Evolutionary conservation across 2,329 filamentous ascomycete species (phyloP).

Genomic region (Fusarium pseudoanthophilum): DNA sequence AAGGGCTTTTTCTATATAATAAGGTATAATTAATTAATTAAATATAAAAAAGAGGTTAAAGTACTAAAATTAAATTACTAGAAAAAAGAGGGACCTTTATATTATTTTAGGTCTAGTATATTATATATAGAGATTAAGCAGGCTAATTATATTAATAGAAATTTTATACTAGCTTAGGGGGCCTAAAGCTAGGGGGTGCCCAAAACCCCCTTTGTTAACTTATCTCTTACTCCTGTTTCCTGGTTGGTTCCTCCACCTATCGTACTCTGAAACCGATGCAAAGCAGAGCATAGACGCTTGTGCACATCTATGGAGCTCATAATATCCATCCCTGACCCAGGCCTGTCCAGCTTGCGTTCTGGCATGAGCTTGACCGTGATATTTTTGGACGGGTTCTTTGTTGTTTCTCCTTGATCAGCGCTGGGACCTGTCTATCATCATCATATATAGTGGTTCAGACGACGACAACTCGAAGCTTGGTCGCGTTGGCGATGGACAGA

Average conservation of each 20-base stretch:
- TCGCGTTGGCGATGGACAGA: neutral
- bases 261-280: constrained; percentile 35
- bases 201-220: no score
- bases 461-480: constrained; percentile 14
- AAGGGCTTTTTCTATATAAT: no score
- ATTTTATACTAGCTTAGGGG: no score
- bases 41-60: no score
- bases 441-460: constrained; percentile 26
- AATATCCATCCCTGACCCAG: constrained; percentile 14
- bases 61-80: no score
- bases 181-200: no score
- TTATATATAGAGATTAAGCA: no score
- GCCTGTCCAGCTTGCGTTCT: constrained; percentile 5
- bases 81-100: no score
- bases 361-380: constrained; percentile 23
- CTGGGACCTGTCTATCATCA: constrained; percentile 32
- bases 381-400: constrained; percentile 18
- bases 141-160: no score
- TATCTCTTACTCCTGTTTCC: constrained; percentile 35
- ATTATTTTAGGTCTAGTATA: no score
- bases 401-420: constrained; percentile 24
- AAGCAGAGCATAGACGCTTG: constrained; percentile 32
- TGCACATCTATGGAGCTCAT: constrained; percentile 31
- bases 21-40: no score
- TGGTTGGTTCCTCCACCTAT: constrained; percentile 29